These are phyloP conservation scores for Penicillium ucsense DNA, from an alignment of 495 filamentous ascomycete genomes.

Conservation along the genomic window DNA sequence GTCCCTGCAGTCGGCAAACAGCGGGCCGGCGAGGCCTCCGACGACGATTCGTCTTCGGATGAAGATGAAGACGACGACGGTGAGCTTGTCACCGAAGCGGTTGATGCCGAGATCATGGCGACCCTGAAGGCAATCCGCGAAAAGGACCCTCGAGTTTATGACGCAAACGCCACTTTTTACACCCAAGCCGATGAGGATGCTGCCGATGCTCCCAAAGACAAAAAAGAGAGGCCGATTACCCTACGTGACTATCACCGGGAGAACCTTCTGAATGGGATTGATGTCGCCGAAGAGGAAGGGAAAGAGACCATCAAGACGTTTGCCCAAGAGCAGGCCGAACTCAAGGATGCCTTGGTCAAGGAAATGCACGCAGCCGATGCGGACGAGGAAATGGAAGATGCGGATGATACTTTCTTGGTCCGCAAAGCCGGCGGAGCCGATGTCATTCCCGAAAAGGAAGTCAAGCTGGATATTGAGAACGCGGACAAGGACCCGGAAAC, in stretches of 20 bases:
- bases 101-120: slow-evolving; percentile 79
- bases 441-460: slow-evolving; percentile 31
- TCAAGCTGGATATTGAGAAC: slow-evolving; percentile 53
- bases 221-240: slow-evolving; percentile 75
- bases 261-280: slow-evolving; percentile 60
- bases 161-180: slow-evolving; percentile 70
- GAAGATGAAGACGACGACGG: slow-evolving; percentile 89
- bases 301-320: slow-evolving; percentile 56
- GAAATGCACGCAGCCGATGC: slow-evolving; percentile 61
- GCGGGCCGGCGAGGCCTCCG: slow-evolving; percentile 26
- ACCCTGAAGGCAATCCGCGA: slow-evolving; percentile 76
- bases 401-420: slow-evolving; percentile 60
- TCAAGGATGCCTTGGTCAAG: slow-evolving; percentile 65
- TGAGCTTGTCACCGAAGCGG: slow-evolving; percentile 64
- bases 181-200: slow-evolving; percentile 45
- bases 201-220: slow-evolving; percentile 22
- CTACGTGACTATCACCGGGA: slow-evolving; percentile 84
- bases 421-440: slow-evolving; percentile 33
- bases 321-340: slow-evolving; percentile 70
- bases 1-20: slow-evolving; percentile 21
- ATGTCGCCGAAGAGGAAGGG: slow-evolving; percentile 44
- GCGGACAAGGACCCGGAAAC: slow-evolving; percentile 87
- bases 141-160: slow-evolving; percentile 87
- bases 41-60: slow-evolving; percentile 52
- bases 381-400: slow-evolving; percentile 50